phyloP scores from a whole-genome alignment of 2,329 filamentous ascomycete species.

The Knoxdaviesia capensis region DNA sequence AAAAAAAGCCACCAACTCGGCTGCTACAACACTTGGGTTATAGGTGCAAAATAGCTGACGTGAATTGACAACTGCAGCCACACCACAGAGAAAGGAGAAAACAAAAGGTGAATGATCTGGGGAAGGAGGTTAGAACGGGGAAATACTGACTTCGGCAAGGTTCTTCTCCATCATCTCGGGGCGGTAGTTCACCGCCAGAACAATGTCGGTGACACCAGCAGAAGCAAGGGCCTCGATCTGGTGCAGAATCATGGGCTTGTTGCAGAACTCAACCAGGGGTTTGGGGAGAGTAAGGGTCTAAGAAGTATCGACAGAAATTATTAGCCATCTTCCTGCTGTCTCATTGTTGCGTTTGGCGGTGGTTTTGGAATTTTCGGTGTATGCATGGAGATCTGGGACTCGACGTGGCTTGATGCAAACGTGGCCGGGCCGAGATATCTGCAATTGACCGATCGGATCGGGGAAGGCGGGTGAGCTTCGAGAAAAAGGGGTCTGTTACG shows the following conservation, averaged over 20 bases:
- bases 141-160: conserved; percentile 54
- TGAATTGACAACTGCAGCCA: no score
- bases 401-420: no score
- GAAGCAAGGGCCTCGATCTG: conserved; percentile 89
- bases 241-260: conserved; percentile 98
- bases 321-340: background rate
- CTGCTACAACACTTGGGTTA: no score
- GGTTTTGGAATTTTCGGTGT: background rate
- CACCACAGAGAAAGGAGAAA: no score
- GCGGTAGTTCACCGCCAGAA: conserved; percentile 95
- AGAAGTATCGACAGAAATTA: background rate
- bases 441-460: no score
- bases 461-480: background rate
- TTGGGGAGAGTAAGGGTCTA: conserved; percentile 94
- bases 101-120: conserved; percentile 3
- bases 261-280: conserved; percentile 87
- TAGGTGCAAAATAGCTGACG: no score
- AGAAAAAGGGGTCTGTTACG: background rate
- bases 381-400: no score
- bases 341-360: background rate
- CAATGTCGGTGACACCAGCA: conserved; percentile 90
- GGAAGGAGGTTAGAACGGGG: no score
- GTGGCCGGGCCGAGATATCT: no score
- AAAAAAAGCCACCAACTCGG: no score
- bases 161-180: conserved; percentile 95